These are phyloP conservation scores for Colletotrichum spinosum DNA, from an alignment of 2,329 filamentous ascomycete species.

Conservation along the genomic window DNA sequence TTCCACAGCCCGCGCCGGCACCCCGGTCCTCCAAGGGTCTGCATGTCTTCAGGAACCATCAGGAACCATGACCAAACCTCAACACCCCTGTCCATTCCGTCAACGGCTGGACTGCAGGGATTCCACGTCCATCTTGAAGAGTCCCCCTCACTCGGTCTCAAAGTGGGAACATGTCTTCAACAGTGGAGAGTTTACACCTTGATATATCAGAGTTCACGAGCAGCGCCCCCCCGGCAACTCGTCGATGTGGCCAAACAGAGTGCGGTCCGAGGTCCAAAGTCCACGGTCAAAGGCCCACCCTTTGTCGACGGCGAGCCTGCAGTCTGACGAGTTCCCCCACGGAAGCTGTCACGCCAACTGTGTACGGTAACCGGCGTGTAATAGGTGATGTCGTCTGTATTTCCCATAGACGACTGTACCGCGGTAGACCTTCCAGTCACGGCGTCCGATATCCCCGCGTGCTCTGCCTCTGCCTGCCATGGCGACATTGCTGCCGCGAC, in stretches of 20 bases:
- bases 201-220: constrained; percentile 19
- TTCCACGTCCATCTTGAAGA: background rate
- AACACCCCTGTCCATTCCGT: constrained; percentile 14
- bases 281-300: constrained; percentile 8
- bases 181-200: constrained; percentile 26
- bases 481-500: background rate
- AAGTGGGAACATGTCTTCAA: background rate
- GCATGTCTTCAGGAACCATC: too few species aligned
- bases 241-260: background rate
- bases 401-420: constrained; percentile 6
- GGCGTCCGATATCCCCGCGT: too few species aligned
- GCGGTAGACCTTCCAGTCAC: constrained; percentile 16
- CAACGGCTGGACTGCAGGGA: constrained; percentile 23
- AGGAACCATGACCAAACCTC: constrained; percentile 1
- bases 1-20: constrained; percentile 5
- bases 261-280: constrained; percentile 4
- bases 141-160: background rate
- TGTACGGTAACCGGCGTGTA: too few species aligned
- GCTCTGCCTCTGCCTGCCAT: too few species aligned
- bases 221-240: too few species aligned
- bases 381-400: background rate
- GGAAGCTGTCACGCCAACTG: background rate
- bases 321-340: background rate
- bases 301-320: too few species aligned
- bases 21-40: too few species aligned